phyloP scores from a whole-genome alignment of 306 rosid genomes.

The apple (Malus domestica) region DNA sequence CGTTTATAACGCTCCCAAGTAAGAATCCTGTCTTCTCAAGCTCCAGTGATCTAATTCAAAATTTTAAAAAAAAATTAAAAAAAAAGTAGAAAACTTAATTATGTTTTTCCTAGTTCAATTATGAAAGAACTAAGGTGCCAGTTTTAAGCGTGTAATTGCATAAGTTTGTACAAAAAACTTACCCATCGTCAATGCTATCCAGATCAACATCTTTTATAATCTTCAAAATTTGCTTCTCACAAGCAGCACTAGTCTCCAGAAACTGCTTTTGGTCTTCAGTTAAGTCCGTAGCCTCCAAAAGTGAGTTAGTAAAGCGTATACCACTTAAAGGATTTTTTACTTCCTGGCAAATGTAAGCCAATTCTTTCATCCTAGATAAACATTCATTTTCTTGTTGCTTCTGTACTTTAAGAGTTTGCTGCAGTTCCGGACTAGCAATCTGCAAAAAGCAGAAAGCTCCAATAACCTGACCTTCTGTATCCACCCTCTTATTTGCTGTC shows the following conservation, averaged over 20 bases:
- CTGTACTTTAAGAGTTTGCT: conserved; percentile 70
- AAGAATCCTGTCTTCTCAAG: conserved; percentile 79
- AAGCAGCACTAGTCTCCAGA: conserved; percentile 85
- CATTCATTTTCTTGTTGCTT: conserved; percentile 73
- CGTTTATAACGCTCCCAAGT: conserved; percentile 84
- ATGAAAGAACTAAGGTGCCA: neutral
- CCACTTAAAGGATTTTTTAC: conserved; percentile 87
- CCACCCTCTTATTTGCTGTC: conserved; percentile 86
- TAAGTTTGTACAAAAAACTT: conserved; percentile 27
- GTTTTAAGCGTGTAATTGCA: neutral
- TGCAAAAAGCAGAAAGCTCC: conserved; percentile 98
- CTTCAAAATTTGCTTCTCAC: conserved; percentile 91
- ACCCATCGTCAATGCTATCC: conserved; percentile 83
- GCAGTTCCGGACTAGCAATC: conserved; percentile 78
- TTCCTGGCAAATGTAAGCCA: conserved; percentile 92
- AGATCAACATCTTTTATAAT: conserved; percentile 65
- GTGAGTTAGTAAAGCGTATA: conserved; percentile 84
- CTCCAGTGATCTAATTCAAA: conserved; percentile 65
- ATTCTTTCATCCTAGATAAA: conserved; percentile 80
- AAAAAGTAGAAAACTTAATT: conserved; percentile 6
- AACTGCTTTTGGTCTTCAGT: conserved; percentile 87
- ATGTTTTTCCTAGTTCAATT: conserved; percentile 6
- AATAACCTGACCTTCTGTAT: conserved; percentile 65
- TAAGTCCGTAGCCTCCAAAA: conserved; percentile 81
- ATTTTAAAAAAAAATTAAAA: conserved; percentile 1